These are phyloP conservation scores for Colletotrichum simmondsii DNA, from an alignment of 2,329 filamentous ascomycete genomes.

Conservation along the genomic window DNA sequence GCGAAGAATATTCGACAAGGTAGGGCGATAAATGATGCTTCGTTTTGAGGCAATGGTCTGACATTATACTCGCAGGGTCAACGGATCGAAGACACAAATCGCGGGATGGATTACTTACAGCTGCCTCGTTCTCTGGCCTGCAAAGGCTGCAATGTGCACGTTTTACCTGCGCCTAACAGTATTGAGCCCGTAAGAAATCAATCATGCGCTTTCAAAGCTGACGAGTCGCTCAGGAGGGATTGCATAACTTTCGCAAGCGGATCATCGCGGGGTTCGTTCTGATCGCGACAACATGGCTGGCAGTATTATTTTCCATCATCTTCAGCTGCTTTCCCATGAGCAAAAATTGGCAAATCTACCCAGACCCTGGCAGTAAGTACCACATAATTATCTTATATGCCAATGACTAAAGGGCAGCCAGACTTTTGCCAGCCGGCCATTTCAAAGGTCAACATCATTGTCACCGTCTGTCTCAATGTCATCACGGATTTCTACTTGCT, in stretches of 20 bases:
- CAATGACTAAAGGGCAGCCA: conserved; percentile 48
- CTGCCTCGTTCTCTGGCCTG: conserved; percentile 56
- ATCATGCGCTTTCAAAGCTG: background rate
- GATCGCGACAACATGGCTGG: conserved; percentile 56
- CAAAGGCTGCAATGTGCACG: conserved; percentile 63
- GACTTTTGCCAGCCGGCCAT: conserved; percentile 35
- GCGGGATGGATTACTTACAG: conserved; percentile 63
- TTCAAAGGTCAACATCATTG: conserved; percentile 34
- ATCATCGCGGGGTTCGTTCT: conserved; percentile 56
- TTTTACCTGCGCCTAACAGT: conserved; percentile 64
- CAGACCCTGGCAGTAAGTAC: conserved; percentile 59
- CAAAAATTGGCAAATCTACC: conserved; percentile 64
- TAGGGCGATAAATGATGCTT: conserved; percentile 8
- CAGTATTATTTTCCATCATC: conserved; percentile 57
- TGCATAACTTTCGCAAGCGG: conserved; percentile 41
- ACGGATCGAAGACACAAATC: conserved; percentile 64
- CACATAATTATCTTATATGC: background rate
- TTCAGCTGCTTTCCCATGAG: conserved; percentile 57
- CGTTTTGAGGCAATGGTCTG: background rate
- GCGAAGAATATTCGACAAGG: conserved; percentile 56
- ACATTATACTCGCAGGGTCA: conserved; percentile 46
- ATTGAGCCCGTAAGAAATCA: conserved; percentile 4
- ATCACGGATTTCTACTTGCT: conserved; percentile 37
- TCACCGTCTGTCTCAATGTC: conserved; percentile 35
- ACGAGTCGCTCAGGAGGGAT: conserved; percentile 15